phyloP scores from a whole-genome alignment of 768 basidiomycete species.

The Tephrocybe sp. region DNA sequence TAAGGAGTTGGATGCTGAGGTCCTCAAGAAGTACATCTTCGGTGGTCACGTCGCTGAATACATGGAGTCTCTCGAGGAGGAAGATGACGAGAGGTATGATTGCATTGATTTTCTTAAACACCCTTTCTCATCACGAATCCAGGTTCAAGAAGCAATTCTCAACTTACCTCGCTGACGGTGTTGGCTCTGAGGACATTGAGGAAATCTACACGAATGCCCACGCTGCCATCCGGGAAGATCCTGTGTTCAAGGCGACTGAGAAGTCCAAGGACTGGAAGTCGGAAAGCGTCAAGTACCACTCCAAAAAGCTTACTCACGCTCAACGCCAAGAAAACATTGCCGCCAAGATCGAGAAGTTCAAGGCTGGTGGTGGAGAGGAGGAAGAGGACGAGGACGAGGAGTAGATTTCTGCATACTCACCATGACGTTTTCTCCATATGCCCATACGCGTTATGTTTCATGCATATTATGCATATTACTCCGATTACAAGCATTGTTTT shows the following conservation, averaged over 20 bases:
- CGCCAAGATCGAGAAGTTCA: slow-evolving; percentile 88
- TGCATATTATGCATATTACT: slow-evolving; percentile 1
- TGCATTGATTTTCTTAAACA: background rate
- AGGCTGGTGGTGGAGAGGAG: slow-evolving; percentile 57
- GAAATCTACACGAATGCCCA: slow-evolving; percentile 93
- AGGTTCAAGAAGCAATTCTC: slow-evolving; percentile 99
- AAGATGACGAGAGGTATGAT: slow-evolving; percentile 90
- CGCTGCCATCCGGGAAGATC: slow-evolving; percentile 94
- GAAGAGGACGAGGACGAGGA: slow-evolving; percentile 65
- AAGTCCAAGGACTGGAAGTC: slow-evolving; percentile 92
- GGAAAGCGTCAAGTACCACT: slow-evolving; percentile 72
- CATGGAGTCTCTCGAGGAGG: slow-evolving; percentile 99
- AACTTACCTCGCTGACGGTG: slow-evolving; percentile 89
- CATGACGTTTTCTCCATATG: background rate
- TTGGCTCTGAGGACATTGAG: slow-evolving; percentile 96
- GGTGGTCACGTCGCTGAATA: slow-evolving; percentile 99
- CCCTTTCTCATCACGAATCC: background rate
- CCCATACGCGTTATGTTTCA: slow-evolving; percentile 9
- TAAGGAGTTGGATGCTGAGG: slow-evolving; percentile 92
- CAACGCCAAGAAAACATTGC: slow-evolving; percentile 81
- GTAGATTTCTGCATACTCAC: slow-evolving; percentile 34
- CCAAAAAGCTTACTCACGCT: slow-evolving; percentile 64
- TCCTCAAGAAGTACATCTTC: slow-evolving; percentile 95
- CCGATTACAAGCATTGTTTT: background rate
- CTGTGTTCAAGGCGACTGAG: slow-evolving; percentile 83